These are phyloP conservation scores for Phycomyces nitens DNA, from an alignment of 192 early-diverging fungal genomes.

Conservation along the genomic window DNA sequence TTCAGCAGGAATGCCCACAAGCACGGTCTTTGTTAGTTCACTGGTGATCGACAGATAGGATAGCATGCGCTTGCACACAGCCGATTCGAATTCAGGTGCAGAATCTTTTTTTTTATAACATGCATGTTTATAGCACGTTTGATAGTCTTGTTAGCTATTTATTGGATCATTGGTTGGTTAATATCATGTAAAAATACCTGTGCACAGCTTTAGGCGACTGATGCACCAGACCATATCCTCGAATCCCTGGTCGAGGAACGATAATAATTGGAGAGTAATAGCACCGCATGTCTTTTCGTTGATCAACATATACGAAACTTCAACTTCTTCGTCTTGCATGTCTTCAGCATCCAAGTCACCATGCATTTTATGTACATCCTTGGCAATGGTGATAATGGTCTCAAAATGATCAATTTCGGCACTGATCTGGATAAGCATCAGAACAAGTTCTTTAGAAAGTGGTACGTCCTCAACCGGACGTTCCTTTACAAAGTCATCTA, in stretches of 20 bases:
- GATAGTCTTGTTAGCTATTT: too few relatives aligned
- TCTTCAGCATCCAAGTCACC: constrained; percentile 21
- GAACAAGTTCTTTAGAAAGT: constrained; percentile 38
- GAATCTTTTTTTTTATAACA: background rate
- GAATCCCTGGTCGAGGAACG: constrained; percentile 39
- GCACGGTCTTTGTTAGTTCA: constrained; percentile 39
- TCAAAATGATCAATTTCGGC: constrained; percentile 31
- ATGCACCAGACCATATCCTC: constrained; percentile 53
- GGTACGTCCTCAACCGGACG: constrained; percentile 39
- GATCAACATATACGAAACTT: constrained; percentile 36
- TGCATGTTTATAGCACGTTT: too few relatives aligned
- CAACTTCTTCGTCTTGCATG: constrained; percentile 12
- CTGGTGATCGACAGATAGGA: constrained; percentile 37
- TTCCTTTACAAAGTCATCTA: constrained; percentile 38
- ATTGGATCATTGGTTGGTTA: too few relatives aligned
- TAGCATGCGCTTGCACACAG: constrained; percentile 38
- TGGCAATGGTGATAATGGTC: constrained; percentile 25
- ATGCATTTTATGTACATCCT: constrained; percentile 25
- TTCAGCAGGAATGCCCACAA: constrained; percentile 41
- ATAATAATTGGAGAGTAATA: constrained; percentile 37
- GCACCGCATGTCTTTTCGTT: constrained; percentile 36
- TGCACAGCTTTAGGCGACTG: constrained; percentile 28
- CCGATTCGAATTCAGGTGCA: constrained; percentile 33
- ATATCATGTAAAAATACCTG: background rate
- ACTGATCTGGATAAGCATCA: constrained; percentile 37